Evolutionary conservation across 345 rosid genomes (phyloP).

Genomic region (Diplotaxis tenuifolia): DNA sequence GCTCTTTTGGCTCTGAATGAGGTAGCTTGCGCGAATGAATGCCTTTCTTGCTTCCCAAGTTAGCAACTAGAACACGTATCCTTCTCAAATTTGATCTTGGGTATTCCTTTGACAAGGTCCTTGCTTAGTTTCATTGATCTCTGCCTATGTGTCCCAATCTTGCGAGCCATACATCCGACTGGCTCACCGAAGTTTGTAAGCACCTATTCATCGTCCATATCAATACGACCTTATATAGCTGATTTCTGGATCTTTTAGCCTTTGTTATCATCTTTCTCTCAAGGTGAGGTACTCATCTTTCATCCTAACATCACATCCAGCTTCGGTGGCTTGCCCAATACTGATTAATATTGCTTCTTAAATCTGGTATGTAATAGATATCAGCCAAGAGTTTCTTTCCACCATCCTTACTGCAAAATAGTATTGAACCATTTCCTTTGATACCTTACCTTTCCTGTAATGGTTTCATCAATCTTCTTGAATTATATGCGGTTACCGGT

Average conservation of each 20-base stretch:
- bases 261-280: not conserved
- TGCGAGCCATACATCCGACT: not conserved
- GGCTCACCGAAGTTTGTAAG: no score
- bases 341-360: not conserved
- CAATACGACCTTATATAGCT: not conserved
- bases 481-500: not conserved
- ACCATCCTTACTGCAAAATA: not conserved
- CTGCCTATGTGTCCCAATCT: not conserved
- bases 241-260: not conserved
- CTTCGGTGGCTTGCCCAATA: not conserved
- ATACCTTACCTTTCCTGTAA: not conserved
- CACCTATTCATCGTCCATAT: not conserved
- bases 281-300: not conserved
- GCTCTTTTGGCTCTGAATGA: no score
- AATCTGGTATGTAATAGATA: not conserved
- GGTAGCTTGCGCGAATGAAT: no score
- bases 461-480: not conserved
- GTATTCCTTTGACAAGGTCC: no score
- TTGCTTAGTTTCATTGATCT: no score
- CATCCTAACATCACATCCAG: not conserved
- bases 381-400: not conserved
- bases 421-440: not conserved
- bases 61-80: no score
- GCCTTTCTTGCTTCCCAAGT: no score
- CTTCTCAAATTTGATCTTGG: no score